Conservation (phyloP, 106 monocot genomes). For the Dendrobium huoshanense region DNA sequence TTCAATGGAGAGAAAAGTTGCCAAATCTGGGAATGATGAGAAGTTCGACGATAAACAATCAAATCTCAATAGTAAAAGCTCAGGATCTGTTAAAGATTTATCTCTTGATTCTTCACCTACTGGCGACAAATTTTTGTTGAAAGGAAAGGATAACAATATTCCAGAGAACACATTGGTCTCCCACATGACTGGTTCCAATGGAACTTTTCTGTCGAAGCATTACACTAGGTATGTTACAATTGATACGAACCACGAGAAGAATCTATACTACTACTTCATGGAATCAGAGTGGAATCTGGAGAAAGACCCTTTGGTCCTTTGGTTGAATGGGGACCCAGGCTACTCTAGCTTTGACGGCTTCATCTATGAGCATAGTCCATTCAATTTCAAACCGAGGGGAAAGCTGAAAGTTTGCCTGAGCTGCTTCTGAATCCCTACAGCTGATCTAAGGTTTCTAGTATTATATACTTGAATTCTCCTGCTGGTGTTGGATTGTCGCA, state of each 20-base stretch:
- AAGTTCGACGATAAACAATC: slow-evolving; percentile 30
- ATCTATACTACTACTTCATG: slow-evolving; percentile 74
- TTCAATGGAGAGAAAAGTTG: slow-evolving; percentile 38
- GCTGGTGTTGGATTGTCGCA: slow-evolving; percentile 80
- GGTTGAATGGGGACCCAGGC: slow-evolving; percentile 59
- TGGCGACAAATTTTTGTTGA: slow-evolving; percentile 20
- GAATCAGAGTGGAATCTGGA: slow-evolving; percentile 48
- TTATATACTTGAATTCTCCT: slow-evolving; percentile 91
- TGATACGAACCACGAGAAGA: slow-evolving; percentile 54
- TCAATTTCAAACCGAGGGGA: slow-evolving; percentile 56
- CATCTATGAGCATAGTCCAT: slow-evolving; percentile 86
- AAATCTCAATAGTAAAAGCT: slow-evolving; percentile 27
- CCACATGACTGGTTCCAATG: slow-evolving; percentile 59
- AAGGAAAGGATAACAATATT: slow-evolving; percentile 36
- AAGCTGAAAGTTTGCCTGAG: slow-evolving; percentile 33
- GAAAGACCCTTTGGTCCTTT: slow-evolving; percentile 51
- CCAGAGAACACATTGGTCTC: slow-evolving; percentile 56
- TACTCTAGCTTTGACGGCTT: slow-evolving; percentile 40
- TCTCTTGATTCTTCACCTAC: slow-evolving; percentile 44
- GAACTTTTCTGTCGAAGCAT: slow-evolving; percentile 70
- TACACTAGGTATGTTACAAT: slow-evolving; percentile 73
- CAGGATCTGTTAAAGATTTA: slow-evolving; percentile 34
- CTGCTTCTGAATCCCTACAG: slow-evolving; percentile 86
- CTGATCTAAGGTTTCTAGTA: slow-evolving; percentile 91
- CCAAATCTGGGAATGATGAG: slow-evolving; percentile 25